Evolutionary conservation across 2,329 filamentous ascomycete species (phyloP), one percentile per base, ranked within the genome.

Genomic region (Botrytis squamosa): DNA sequence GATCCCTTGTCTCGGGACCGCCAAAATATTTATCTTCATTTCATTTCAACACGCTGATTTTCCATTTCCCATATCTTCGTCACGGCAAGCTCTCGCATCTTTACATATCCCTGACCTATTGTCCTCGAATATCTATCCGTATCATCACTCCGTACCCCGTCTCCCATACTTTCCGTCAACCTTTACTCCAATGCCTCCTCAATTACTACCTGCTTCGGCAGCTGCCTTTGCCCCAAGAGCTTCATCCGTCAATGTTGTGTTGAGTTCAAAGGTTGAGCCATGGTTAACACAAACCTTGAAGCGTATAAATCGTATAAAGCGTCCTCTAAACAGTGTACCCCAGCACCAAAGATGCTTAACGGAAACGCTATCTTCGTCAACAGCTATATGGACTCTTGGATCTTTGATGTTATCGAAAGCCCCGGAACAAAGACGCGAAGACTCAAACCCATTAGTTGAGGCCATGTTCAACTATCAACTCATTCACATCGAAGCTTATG

Each of bases 221-320:
- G 94, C 95, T 76, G 95, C 96, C 81, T 99, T 98, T 86, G 95
- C 95, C 80, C 95, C 95, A 79, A 90, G 96, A 81, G 88, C 89
- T 74, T 94, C 94, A 67, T 94, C 93, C 40, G 95, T 97, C 83
- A 98, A 97, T 82, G 93, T 99, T 79, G 96, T 99, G 75, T 87
- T 99, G 80, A 93, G 91, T 81, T 92, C 92, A 82, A 97, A 96
- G 86, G 90, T 97, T 81, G 95, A 98, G 85, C 93, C 94, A 75
- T 99, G 96, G 96, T 88, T 98, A 84, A 99, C 96, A 52, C 93
- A 95, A 82, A 97, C 95, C 18, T 88, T 99, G 80, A 98, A 98
- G 88, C 91, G 96, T 83, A 94, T 98, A 85, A 98, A 97, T 88
- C 90, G 93, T 79, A 91, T 98, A 80, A 99, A 98, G 89, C 93